phyloP scores from a whole-genome alignment of 345 rosid genomes.

The Anastatica hierochuntica region DNA sequence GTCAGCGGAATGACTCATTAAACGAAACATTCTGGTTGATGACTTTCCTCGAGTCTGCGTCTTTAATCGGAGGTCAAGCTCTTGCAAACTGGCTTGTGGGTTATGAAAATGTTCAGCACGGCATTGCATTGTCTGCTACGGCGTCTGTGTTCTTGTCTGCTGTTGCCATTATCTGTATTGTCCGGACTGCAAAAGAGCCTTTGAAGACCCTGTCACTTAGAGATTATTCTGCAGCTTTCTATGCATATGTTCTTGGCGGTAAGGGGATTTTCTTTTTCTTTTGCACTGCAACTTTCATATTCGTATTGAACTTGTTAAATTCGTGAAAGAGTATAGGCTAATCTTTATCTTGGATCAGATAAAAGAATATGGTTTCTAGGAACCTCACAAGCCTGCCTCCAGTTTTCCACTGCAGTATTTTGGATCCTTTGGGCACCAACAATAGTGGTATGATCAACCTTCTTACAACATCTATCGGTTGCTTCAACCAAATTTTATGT shows the following conservation, averaged over 20 bases:
- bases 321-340: not conserved
- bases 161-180: conserved; percentile 36
- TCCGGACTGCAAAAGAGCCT: conserved; percentile 45
- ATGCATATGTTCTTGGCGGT: conserved; percentile 52
- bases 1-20: conserved; percentile 62
- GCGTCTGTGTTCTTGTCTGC: conserved; percentile 40
- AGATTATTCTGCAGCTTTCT: conserved; percentile 40
- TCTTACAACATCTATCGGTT: too few species aligned
- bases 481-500: not conserved
- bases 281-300: not conserved
- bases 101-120: conserved; percentile 30
- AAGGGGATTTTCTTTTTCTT: not conserved
- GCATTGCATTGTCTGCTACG: conserved; percentile 37
- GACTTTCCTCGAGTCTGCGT: conserved; percentile 71
- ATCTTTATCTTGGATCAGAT: conserved; percentile 36
- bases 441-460: conserved; percentile 59
- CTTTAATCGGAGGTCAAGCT: conserved; percentile 66
- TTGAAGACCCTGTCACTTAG: conserved; percentile 27
- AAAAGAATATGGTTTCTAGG: conserved; percentile 72
- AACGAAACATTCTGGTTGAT: conserved; percentile 87
- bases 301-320: too few species aligned
- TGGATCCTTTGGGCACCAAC: conserved; percentile 98
- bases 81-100: conserved; percentile 62
- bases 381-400: conserved; percentile 74
- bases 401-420: conserved; percentile 63